phyloP scores from a whole-genome alignment of 306 rosid genomes.

The Quercus parvula region DNA sequence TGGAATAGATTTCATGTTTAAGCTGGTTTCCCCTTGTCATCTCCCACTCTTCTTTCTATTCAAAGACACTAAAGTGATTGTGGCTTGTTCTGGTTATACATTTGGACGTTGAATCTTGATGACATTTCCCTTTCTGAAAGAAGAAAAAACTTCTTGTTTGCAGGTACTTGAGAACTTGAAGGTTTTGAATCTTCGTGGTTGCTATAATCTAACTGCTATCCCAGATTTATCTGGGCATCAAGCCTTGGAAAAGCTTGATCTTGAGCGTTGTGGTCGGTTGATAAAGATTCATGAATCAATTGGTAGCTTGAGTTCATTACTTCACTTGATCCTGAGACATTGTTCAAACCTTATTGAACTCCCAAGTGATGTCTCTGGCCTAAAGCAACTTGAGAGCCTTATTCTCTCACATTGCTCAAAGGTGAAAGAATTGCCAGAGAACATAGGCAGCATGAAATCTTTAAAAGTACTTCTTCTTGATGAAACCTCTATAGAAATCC shows the following conservation, averaged over 20 bases:
- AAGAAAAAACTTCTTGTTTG: not conserved
- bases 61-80: not conserved
- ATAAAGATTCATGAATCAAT: conserved; percentile 43
- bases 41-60: not conserved
- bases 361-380: conserved; percentile 57
- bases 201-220: conserved; percentile 27
- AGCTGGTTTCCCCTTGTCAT: too few relatives aligned
- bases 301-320: conserved; percentile 37
- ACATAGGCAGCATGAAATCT: conserved; percentile 38
- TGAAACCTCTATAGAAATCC: conserved; percentile 34
- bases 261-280: conserved; percentile 40
- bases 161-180: conserved; percentile 50
- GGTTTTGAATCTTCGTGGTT: conserved; percentile 46
- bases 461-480: conserved; percentile 41
- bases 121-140: not conserved
- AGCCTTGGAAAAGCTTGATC: conserved; percentile 43
- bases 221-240: conserved; percentile 58
- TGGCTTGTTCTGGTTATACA: not conserved
- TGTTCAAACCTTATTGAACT: conserved; percentile 42
- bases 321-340: conserved; percentile 38
- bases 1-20: too few relatives aligned
- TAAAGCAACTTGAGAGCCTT: conserved; percentile 46
- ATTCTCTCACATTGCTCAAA: conserved; percentile 37
- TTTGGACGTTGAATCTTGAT: not conserved
- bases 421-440: conserved; percentile 42